Evolutionary conservation across 1,139 yeast species (phyloP), one percentile per base, ranked within the genome.

Genomic region (Arxiozyma slooffiae): DNA sequence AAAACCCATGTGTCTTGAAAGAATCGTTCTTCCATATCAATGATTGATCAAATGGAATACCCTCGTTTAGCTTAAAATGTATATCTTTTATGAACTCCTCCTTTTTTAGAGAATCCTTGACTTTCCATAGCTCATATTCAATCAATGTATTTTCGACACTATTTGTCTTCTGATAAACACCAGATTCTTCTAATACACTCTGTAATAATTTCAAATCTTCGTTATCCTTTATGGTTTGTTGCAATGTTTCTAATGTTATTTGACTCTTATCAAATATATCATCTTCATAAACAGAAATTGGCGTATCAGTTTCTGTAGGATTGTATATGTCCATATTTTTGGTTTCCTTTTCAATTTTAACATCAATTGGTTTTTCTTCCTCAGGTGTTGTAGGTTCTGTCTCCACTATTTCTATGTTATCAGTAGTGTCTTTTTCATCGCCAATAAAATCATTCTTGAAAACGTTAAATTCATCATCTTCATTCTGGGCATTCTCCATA

Each of bases 1-100:
- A 70, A 63, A 82, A 87, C 0, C 96, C 96, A 52, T 82, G 80
- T 45, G 90, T 81, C 60, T 80, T 78, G 62, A 86, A 85, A 1
- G 88, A 74, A 0, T 89, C 89, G 0, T 82, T 71, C 0, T 57
- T 48, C 37, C 40, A 45, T 48, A 72, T 76, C 46, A 79, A 70
- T 17, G 68, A 20, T 60, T 56, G 50, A 67, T 73, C 60, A 69
- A 68, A 59, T 17, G 53, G 43, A 26, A 48, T 52, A 34, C 52
- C 51, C 20, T 61, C 66, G 47, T 61, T 61, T 6, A 58, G 44
- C 36, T 51, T 52, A 14, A 51, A 38, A 47, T 61, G 65, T 34
- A 53, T 56, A 34, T 56, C 57, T 17, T 52, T 50, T n/a, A 53
- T 53, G 38, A 55, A 50, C 37, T 54, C 43, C 17, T 43, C 38